Evolutionary conservation across 2,329 filamentous ascomycete genomes (phyloP), one percentile per base, ranked within the genome.

Genomic region (Fusarium sp.): DNA sequence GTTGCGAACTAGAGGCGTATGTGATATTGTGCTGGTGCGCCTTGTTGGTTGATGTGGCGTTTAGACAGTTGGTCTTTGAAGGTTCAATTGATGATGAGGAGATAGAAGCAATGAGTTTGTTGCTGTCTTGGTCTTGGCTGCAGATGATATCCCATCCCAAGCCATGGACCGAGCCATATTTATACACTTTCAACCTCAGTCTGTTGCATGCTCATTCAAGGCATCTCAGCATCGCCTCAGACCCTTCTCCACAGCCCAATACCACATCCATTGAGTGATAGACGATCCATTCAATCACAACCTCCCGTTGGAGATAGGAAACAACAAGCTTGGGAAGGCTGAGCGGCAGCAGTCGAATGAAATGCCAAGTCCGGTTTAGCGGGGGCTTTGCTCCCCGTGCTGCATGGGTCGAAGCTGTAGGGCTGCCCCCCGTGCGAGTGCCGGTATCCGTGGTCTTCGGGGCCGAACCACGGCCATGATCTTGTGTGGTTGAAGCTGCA

Each of bases 351-450:
- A 20, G 10, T 74, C 72, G 72, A 75, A 74, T 67, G 45, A 27
- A 7, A 61, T 69, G 22, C 72, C 63, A 52, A 8, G 27, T 70
- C 16, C 6, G 63, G 72, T 60, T 67, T 75, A 74, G 72, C 56
- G n/a, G 33, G n/a, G 35, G 50, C 38, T 52, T 31, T 35, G 45
- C 11, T 40, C 38, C 38, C 18, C 18, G 18, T 11, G 2, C 29
- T 25, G 16, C 59, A 60, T 35, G 57, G 61, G 31, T 63, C 16
- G 45, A 20, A 27, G 11, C 62, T 61, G 38, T 75, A 74, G 72
- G 72, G 72, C 72, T 74, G 69, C 20, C 59, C 57, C 14, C 65
- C 65, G 62, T 57, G 58, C 65, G 29, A 22, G 33, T 56, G 61
- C 47, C 61, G 61, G 27, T 22, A 63, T 22, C 60, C 60, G 60